phyloP scores from a whole-genome alignment of 2,329 filamentous ascomycete genomes.

The Aureobasidium melanogenum region DNA sequence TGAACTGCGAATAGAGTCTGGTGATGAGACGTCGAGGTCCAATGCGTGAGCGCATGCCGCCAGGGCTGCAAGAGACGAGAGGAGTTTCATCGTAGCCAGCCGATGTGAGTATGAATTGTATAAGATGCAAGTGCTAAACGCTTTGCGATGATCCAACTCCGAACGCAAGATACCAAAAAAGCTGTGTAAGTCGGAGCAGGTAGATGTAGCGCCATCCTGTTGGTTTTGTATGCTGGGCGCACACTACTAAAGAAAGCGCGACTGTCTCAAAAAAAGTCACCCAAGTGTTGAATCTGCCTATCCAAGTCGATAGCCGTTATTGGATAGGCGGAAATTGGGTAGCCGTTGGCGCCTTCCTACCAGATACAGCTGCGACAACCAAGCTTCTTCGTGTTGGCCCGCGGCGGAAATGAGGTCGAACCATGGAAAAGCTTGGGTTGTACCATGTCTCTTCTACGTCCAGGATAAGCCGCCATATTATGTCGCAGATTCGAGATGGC shows the following conservation, averaged over 20 bases:
- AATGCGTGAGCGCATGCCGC: constrained; percentile 11
- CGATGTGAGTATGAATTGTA: neutral
- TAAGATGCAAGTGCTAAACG: neutral
- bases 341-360: constrained; percentile 6
- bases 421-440: neutral
- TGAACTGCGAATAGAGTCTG: constrained; percentile 26
- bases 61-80: constrained; percentile 1
- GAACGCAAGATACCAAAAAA: neutral
- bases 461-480: neutral
- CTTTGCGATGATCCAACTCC: neutral
- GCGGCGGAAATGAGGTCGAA: neutral
- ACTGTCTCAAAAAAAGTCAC: neutral
- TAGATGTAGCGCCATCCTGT: neutral
- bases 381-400: constrained; percentile 6
- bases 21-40: constrained; percentile 8
- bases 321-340: constrained; percentile 5
- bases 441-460: neutral
- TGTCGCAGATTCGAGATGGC: neutral
- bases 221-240: neutral
- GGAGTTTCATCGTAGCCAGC: neutral
- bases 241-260: neutral
- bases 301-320: constrained; percentile 1
- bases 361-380: neutral
- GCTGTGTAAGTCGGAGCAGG: neutral
- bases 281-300: neutral